phyloP scores from a whole-genome alignment of 805 yeast genomes.

The Yamadazyma endophytica region DNA sequence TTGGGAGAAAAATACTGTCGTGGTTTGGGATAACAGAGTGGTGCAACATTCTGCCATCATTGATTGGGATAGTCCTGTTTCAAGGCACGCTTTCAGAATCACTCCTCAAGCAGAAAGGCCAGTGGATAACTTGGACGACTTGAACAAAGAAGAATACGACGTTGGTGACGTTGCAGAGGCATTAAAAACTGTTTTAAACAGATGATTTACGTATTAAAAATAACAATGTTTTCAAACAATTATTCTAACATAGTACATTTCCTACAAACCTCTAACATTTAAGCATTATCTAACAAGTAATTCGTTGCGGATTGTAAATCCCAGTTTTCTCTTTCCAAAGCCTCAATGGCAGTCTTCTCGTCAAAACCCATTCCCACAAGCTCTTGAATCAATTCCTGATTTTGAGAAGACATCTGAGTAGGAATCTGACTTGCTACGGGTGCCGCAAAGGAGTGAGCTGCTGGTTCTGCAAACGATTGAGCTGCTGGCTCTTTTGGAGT shows the following conservation, averaged over 20 bases:
- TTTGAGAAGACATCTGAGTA: conserved; percentile 3
- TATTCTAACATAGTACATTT: background rate
- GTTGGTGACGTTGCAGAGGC: conserved; percentile 27
- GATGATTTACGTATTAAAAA: too few species aligned
- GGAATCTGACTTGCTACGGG: background rate
- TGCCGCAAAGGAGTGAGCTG: conserved; percentile 2
- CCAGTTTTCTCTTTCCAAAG: conserved; percentile 68
- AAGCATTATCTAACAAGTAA: conserved; percentile 70
- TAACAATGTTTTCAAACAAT: background rate
- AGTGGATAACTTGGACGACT: conserved; percentile 35
- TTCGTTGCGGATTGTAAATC: conserved; percentile 86
- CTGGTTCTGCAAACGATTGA: conserved; percentile 2
- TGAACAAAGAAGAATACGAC: conserved; percentile 32
- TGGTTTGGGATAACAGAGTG: conserved; percentile 77
- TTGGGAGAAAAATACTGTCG: conserved; percentile 70
- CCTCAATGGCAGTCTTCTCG: conserved; percentile 57
- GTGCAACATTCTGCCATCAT: conserved; percentile 64
- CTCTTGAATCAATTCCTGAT: conserved; percentile 66
- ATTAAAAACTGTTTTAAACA: conserved; percentile 15
- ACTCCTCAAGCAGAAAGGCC: conserved; percentile 76
- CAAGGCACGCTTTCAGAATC: conserved; percentile 69
- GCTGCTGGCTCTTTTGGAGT: conserved; percentile 9
- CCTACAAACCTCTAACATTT: background rate
- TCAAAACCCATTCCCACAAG: conserved; percentile 88
- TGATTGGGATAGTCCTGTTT: conserved; percentile 65